Evolutionary conservation across 2,329 filamentous ascomycete species (phyloP), one percentile per base, ranked within the genome.

Genomic region (Alternaria burnsii): DNA sequence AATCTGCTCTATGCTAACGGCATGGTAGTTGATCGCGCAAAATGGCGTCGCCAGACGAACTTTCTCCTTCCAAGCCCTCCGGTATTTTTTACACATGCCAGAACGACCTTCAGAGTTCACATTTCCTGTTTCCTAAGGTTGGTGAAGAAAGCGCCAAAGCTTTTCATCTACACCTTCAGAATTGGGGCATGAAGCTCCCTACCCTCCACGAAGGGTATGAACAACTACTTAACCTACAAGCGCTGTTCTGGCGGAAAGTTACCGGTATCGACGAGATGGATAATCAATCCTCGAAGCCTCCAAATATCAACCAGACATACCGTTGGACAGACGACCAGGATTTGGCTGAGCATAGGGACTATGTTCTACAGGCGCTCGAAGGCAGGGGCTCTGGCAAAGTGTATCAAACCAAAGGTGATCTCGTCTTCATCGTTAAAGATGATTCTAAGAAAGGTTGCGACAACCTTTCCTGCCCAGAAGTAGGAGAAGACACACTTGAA

Each of bases 191-290:
- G 12, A 10, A 12, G 12, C 34, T 38, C 11, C 42, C 52, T 5
- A 14, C 16, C 22, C 65, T 12, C 20, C 32, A 12, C 38, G n/a
- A 12, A 4, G 3, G 28, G 11, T 14, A n/a, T 16, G 30, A 52
- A 3, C 52, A 61, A 34, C 40, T 65, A 14, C 55, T 59, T 0
- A 26, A 24, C 3, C 41, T 65, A 7, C 66, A 69, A 47, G 58
- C 53, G 2, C 51, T 51, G 42, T 28, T 68, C n/a, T 68, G 63
- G 65, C 38, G 48, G 30, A 53, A 55, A 1, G 4, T 36, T 12
- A 44, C 44, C 36, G 24, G 40, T 4, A 7, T 30, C n/a, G 14
- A n/a, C n/a, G 32, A 36, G 24, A 16, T 28, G 12, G 24, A 4
- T 28, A 8, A 48, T 24, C n/a, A 44, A 1, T 24, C 41, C 6